Percentiles rank a stretch among this genome's conserved stretches.
phyloP scores from a whole-genome alignment of 2,329 filamentous ascomycete genomes.

The Clonostachys solani region DNA sequence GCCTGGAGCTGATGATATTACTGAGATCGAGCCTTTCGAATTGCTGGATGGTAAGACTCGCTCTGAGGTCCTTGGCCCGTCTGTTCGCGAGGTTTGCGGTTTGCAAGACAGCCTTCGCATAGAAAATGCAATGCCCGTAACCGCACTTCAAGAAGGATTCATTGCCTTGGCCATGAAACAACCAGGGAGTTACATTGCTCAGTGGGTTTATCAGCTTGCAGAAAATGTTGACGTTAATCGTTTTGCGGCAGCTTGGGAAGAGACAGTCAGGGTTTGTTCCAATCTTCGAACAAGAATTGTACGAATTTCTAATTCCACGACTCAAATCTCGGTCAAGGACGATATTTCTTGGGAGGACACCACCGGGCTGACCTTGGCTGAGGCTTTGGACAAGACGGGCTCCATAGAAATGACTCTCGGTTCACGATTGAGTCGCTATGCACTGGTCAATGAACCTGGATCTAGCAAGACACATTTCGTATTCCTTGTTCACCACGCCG shows the following conservation, averaged over 20 bases:
- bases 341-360: slow-evolving; percentile 1
- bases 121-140: slow-evolving; percentile 44
- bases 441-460: slow-evolving; percentile 2
- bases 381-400: not conserved
- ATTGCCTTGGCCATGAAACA: slow-evolving; percentile 37
- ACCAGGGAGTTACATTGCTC: slow-evolving; percentile 9
- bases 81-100: not conserved
- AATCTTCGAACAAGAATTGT: slow-evolving; percentile 11
- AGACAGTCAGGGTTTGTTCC: slow-evolving; percentile 4
- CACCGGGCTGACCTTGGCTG: not conserved
- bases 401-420: not conserved
- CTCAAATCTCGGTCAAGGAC: slow-evolving; percentile 6
- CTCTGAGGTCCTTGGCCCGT: not conserved
- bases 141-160: slow-evolving; percentile 42
- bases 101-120: slow-evolving; percentile 12
- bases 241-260: slow-evolving; percentile 10
- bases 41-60: slow-evolving; percentile 7
- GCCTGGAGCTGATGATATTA: slow-evolving; percentile 1
- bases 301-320: slow-evolving; percentile 2
- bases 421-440: not conserved
- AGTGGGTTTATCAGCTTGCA: slow-evolving; percentile 7
- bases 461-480: slow-evolving; percentile 7
- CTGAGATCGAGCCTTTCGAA: slow-evolving; percentile 5
- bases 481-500: slow-evolving; percentile 12
- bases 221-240: slow-evolving; percentile 1